Evolutionary conservation across 192 early-diverging fungal genomes (phyloP), one percentile per base, ranked within the genome.

Genomic region (Backusella circina): DNA sequence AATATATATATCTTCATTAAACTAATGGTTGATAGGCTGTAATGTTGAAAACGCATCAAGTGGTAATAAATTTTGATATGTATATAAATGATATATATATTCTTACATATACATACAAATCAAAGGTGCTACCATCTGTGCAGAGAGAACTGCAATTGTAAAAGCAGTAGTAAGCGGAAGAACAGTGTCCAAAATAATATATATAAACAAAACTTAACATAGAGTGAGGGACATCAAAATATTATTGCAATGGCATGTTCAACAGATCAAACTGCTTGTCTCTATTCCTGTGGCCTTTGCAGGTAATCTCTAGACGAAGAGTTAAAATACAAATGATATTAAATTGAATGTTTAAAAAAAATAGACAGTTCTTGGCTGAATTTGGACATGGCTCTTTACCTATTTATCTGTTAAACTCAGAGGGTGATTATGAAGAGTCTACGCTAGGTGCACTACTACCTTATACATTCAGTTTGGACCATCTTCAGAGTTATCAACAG

Each of bases 11-110:
- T 41, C 15, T 13, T 41, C 5, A 13, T 15, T 41, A 41, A 37
- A 72, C 51, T n/a, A 18, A 12, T 3, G 3, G 64, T 41, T 47
- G 67, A 7, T 38, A 77, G 81, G 96, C 26, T 91, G 91, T 78
- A 98, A 98, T 81, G 89, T 98, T 44, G 96, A 98, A 79, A 96
- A 92, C 80, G 93, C 94, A 18, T 92, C 93, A 13, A 96, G 93
- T 83, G 90, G 91, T 83, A 85, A 78, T n/a, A n/a, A n/a, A n/a
- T n/a, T n/a, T n/a, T n/a, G n/a, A n/a, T 12, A 13, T 39, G 38
- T 41, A 41, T 41, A 38, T 41, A n/a, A n/a, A n/a, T 41, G 15
- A 38, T 38, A 38, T 38, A 38, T 10, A 38, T 10, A 7, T 38
- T 38, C 37, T 38, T 38, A 38, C 10, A 38, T 1, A 38, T 38